Base-by-base conservation (phyloP, 176 grass and related monocot genomes). In the Canna indica region DNA sequence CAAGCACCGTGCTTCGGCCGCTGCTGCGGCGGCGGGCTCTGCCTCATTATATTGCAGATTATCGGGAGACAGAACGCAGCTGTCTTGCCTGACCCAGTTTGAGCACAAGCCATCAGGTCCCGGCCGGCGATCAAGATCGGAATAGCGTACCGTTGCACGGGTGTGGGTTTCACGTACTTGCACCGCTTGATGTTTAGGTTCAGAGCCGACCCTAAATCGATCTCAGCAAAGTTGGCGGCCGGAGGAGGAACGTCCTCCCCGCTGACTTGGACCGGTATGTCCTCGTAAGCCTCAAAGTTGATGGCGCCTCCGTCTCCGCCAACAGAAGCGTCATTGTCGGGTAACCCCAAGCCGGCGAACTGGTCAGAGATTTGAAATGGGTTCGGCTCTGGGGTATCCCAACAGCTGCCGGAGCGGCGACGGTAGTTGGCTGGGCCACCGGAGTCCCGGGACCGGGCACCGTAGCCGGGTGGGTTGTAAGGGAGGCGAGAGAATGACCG, bases 11-110 rank as follows among this genome's bases (percentile, higher is more conserved):
- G 0, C 15, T 61, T 39, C 29, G 85, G 47, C 32, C 74, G 24
- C 73, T 50, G 4, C 42, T 25, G 2, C 50, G 38, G 2, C 24
- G 7, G 59, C 22, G 39, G 38, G 20, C 34, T 26, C 15, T 27
- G 62, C 36, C 42, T 79, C n/a, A 63, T 36, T 31, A 84, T 68
- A 4, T 74, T 76, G 69, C 79, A 81, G 0, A 96, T 70, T 59
- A 91, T 72, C 2, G 88, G 92, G 59, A 96, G 74, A 83, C 85
- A 91, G 81, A 91, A 96, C 7, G 88, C 88, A 53, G 91, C 91
- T 1, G 91, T 96, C 81, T 91, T 96, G 32, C 91, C 88, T 24
- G 88, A 96, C 3, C 91, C 88, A 0, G 91, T 96, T 75, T 96
- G 91, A 53, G 88, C 85, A 73, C 91, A 91, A 18, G 85, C 85